Conservation (phyloP, 202 grass and related monocot genomes). For the Eragrostis tef region DNA sequence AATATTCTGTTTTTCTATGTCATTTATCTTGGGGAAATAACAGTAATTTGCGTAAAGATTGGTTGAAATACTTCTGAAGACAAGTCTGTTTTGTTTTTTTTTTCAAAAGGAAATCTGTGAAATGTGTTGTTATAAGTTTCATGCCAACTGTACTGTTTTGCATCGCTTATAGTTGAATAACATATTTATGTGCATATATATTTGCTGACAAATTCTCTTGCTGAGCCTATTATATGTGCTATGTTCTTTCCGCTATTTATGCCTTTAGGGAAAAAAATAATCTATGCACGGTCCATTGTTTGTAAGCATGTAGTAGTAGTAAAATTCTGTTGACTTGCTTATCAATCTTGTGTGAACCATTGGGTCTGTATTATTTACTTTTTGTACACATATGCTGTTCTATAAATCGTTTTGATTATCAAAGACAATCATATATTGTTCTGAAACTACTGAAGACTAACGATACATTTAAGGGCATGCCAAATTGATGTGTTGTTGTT, state of each 20-base stretch:
- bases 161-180: background rate
- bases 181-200: background rate
- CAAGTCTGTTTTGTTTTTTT: background rate
- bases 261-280: background rate
- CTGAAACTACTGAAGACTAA: background rate
- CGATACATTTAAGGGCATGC: background rate
- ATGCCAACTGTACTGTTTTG: background rate
- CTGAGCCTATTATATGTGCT: background rate
- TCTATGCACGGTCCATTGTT: background rate
- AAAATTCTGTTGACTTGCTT: background rate
- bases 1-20: background rate
- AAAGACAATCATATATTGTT: background rate
- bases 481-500: slow-evolving; percentile 14
- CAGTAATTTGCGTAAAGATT: background rate
- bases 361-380: background rate
- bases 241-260: background rate
- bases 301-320: no score
- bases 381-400: background rate
- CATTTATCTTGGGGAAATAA: background rate
- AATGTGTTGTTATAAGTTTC: background rate
- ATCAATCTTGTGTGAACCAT: no score
- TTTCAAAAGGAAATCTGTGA: background rate
- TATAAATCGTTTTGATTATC: background rate
- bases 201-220: background rate
- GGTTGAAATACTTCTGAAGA: background rate